Evolutionary conservation across 306 rosid genomes (phyloP).

Genomic region (Fagus crenata): DNA sequence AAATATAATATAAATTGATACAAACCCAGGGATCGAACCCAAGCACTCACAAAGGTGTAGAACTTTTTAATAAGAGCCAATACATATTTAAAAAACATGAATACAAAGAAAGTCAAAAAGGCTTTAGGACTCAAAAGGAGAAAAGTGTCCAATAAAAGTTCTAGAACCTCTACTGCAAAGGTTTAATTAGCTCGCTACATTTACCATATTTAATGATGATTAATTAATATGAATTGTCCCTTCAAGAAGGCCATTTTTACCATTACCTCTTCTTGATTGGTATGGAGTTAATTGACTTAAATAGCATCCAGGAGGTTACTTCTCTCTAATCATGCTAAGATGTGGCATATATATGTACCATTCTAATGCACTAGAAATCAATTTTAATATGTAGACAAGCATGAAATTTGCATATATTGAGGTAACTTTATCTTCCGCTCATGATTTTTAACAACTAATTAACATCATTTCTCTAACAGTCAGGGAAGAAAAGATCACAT

Average conservation of each 20-base stretch:
- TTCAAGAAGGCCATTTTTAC: neutral
- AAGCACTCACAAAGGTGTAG: too few species aligned
- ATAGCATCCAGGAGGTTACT: neutral
- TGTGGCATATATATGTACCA: neutral
- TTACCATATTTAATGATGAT: neutral
- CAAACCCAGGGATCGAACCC: too few species aligned
- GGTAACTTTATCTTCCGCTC: neutral
- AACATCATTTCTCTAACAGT: constrained; percentile 9
- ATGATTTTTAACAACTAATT: neutral
- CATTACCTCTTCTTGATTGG: neutral
- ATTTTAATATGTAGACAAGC: neutral
- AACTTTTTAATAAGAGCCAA: neutral
- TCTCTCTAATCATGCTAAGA: neutral
- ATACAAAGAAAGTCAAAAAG: neutral
- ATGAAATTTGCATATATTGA: neutral
- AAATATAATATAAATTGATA: too few species aligned
- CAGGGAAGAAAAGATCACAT: constrained; percentile 11
- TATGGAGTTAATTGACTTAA: neutral
- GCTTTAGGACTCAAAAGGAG: neutral
- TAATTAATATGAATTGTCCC: neutral
- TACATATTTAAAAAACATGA: neutral
- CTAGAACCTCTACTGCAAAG: neutral
- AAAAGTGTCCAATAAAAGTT: neutral
- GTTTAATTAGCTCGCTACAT: neutral
- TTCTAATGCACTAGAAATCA: neutral